phyloP scores from a whole-genome alignment of 1,284 basidiomycete species.

The Peniophora sp. region DNA sequence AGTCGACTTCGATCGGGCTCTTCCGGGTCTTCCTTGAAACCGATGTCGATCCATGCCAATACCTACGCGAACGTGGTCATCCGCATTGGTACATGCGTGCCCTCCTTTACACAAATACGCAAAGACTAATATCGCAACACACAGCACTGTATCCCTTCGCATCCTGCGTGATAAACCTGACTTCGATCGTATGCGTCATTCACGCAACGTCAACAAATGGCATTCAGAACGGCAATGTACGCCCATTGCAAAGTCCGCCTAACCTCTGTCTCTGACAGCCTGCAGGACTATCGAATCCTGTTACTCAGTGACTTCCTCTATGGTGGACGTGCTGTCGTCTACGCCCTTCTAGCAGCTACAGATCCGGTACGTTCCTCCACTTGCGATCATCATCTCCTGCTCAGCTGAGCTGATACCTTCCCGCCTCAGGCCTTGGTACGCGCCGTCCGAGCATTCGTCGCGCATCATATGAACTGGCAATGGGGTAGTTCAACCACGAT shows the following conservation, averaged over 20 bases:
- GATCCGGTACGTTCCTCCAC: constrained; percentile 19
- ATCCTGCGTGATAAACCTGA: constrained; percentile 12
- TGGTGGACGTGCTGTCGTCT: constrained; percentile 17
- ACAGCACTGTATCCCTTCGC: constrained; percentile 13
- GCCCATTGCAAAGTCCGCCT: no score
- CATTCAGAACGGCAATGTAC: constrained; percentile 2
- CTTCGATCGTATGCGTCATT: constrained; percentile 11
- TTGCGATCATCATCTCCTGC: no score
- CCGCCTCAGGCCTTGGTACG: no score
- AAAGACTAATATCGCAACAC: no score
- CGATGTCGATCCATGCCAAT: background rate
- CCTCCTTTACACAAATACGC: background rate
- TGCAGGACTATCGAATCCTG: constrained; percentile 1
- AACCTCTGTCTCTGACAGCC: no score
- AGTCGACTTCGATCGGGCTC: no score
- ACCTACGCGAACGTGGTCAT: background rate
- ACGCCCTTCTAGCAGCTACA: constrained; percentile 17
- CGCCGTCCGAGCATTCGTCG: no score
- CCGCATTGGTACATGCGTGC: background rate
- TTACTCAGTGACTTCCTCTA: constrained; percentile 11
- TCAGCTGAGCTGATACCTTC: no score
- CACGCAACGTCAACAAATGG: constrained; percentile 11
- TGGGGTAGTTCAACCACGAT: no score
- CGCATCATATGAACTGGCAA: no score
- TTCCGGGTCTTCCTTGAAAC: no score